Evolutionary conservation across 108 stramenopile genomes (phyloP), one percentile per base, ranked within the genome.

Genomic region (Seminavis robusta): DNA sequence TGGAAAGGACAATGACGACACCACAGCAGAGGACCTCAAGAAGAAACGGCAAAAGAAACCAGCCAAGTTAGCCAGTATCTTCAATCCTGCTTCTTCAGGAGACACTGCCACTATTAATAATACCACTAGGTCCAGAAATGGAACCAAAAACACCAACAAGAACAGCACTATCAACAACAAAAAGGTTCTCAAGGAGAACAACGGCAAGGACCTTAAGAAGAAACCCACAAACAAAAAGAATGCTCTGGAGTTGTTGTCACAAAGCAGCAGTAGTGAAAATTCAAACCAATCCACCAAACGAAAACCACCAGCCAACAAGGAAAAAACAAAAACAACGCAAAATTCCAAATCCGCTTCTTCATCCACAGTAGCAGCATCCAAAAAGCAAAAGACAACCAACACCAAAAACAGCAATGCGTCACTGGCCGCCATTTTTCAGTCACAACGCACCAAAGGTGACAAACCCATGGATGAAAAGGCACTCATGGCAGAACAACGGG

Each of bases 401-500:
- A n/a, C n/a, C n/a, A n/a, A n/a, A n/a, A n/a, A n/a, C n/a, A n/a
- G n/a, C n/a, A n/a, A n/a, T n/a, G n/a, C n/a, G n/a, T n/a, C n/a
- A n/a, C n/a, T n/a, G n/a, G n/a, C n/a, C n/a, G n/a, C n/a, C n/a
- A n/a, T n/a, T n/a, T n/a, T n/a, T n/a, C n/a, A n/a, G n/a, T n/a
- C n/a, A n/a, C n/a, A n/a, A n/a, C n/a, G n/a, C n/a, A n/a, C n/a
- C n/a, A n/a, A n/a, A n/a, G n/a, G n/a, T n/a, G n/a, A n/a, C n/a
- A n/a, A n/a, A n/a, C n/a, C n/a, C n/a, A n/a, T n/a, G n/a, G n/a
- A n/a, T n/a, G n/a, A n/a, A 10, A 45, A 46, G 16, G 3, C 3
- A 17, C 29, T 59, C 30, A 3, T 59, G 44, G 57, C 57, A 15
- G 57, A 59, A 25, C 57, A 59, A 32, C 26, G 29, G 3, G 44